Conservation (phyloP, 2,329 filamentous ascomycete genomes). For the Basipetospora chlamydospora region DNA sequence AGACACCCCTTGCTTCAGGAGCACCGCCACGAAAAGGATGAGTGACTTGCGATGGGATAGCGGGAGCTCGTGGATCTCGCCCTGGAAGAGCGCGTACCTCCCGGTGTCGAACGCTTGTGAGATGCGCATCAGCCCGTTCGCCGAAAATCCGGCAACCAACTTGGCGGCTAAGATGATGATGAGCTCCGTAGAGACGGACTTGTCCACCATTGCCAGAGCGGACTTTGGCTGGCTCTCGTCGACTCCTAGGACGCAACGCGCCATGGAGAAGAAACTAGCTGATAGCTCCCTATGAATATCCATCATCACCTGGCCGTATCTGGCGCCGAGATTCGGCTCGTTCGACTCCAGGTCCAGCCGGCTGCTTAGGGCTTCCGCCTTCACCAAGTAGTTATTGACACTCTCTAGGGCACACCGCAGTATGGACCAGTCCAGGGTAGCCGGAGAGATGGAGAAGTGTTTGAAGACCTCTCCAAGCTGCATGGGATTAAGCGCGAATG, state of each 20-base stretch:
- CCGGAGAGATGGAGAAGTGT: constrained; percentile 26
- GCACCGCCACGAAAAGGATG: constrained; percentile 33
- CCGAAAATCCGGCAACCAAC: constrained; percentile 29
- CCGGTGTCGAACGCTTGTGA: constrained; percentile 28
- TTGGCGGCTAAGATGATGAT: constrained; percentile 29
- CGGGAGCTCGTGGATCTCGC: constrained; percentile 22
- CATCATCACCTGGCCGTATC: constrained; percentile 1
- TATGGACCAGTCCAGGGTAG: constrained; percentile 33
- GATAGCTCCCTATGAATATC: constrained; percentile 35
- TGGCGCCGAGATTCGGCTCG: too few relatives aligned
- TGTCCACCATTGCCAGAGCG: constrained; percentile 10
- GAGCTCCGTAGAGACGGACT: constrained; percentile 25
- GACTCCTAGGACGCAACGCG: constrained; percentile 20
- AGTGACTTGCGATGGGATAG: constrained; percentile 29
- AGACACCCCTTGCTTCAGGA: constrained; percentile 31
- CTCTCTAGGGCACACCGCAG: constrained; percentile 29
- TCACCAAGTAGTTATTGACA: constrained; percentile 14
- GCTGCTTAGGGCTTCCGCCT: not conserved
- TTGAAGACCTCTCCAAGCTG: constrained; percentile 38
- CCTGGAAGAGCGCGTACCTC: constrained; percentile 35
- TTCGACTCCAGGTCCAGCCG: not conserved
- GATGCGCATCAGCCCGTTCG: constrained; percentile 27
- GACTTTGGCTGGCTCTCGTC: constrained; percentile 4
- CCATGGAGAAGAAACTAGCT: constrained; percentile 31
- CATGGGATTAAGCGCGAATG: constrained; percentile 32